Conservation (phyloP, 2,329 filamentous ascomycete species). For the Catunica adiposa region DNA sequence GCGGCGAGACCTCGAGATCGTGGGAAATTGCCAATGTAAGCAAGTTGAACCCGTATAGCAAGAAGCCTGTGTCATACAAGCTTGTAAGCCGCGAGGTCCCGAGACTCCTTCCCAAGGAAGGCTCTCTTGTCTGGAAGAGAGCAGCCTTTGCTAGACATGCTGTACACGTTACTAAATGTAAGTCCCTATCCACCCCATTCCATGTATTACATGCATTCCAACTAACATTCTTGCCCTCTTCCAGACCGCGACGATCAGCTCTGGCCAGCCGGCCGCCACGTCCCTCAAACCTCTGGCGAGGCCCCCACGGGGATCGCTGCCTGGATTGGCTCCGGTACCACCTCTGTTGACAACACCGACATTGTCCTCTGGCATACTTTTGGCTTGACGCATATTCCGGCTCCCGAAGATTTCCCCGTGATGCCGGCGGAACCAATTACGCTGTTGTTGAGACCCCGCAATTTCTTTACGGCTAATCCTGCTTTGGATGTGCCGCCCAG, state of each 20-base stretch:
- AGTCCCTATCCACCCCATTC: conserved; percentile 20
- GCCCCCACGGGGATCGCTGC: conserved; percentile 55
- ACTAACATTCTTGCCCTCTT: not conserved
- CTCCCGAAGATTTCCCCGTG: conserved; percentile 79
- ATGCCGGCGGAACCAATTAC: conserved; percentile 84
- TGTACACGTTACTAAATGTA: conserved; percentile 79
- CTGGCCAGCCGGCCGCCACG: conserved; percentile 72
- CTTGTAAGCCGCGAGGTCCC: conserved; percentile 77
- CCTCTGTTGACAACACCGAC: conserved; percentile 62
- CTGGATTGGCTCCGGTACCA: conserved; percentile 58
- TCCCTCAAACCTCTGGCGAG: conserved; percentile 72
- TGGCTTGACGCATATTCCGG: conserved; percentile 74
- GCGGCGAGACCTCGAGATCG: conserved; percentile 60
- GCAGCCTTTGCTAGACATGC: conserved; percentile 78
- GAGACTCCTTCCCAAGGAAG: conserved; percentile 59
- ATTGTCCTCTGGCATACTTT: conserved; percentile 91
- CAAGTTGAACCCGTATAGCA: conserved; percentile 70
- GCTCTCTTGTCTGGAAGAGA: conserved; percentile 72
- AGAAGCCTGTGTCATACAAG: conserved; percentile 76
- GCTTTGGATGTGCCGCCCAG: conserved; percentile 66
- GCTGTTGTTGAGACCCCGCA: conserved; percentile 57
- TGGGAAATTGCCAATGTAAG: conserved; percentile 84
- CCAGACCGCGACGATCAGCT: conserved; percentile 64
- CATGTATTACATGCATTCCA: not conserved
- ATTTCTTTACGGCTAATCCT: conserved; percentile 71